These are phyloP conservation scores for Verbascum thapsus DNA, from an alignment of 257 asterid species.

Conservation along the genomic window DNA sequence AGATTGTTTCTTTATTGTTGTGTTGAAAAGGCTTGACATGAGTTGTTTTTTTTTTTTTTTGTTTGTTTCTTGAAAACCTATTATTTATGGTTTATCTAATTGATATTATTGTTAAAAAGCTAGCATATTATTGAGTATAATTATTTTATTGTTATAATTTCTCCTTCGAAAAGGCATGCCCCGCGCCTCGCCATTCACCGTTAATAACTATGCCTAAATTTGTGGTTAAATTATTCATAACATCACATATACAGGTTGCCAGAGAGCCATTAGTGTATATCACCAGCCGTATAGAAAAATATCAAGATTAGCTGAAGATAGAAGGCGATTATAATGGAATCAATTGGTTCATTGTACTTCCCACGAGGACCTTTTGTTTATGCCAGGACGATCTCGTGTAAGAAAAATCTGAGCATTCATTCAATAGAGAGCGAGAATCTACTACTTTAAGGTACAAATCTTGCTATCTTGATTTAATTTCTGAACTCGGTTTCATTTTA, in stretches of 20 bases:
- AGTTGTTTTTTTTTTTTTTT: too few relatives aligned
- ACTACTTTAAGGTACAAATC: conserved; percentile 6
- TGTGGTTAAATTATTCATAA: background rate
- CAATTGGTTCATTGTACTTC: conserved; percentile 3
- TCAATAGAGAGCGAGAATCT: background rate
- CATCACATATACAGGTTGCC: conserved; percentile 64
- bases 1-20: too few relatives aligned
- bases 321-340: conserved; percentile 15
- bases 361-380: background rate
- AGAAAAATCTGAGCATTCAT: conserved; percentile 13
- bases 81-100: too few relatives aligned
- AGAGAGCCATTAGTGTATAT: conserved; percentile 69
- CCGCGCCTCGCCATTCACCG: too few relatives aligned
- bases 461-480: conserved; percentile 12
- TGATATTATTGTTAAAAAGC: too few relatives aligned
- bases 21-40: too few relatives aligned
- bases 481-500: conserved; percentile 1
- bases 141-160: too few relatives aligned
- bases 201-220: too few relatives aligned
- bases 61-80: too few relatives aligned
- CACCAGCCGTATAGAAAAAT: conserved; percentile 19
- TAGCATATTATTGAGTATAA: too few relatives aligned
- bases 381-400: conserved; percentile 1
- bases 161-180: too few relatives aligned
- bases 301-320: conserved; percentile 28